These are phyloP conservation scores for Hypoxylon intermedium DNA, from an alignment of 495 filamentous ascomycete genomes.

Conservation along the genomic window DNA sequence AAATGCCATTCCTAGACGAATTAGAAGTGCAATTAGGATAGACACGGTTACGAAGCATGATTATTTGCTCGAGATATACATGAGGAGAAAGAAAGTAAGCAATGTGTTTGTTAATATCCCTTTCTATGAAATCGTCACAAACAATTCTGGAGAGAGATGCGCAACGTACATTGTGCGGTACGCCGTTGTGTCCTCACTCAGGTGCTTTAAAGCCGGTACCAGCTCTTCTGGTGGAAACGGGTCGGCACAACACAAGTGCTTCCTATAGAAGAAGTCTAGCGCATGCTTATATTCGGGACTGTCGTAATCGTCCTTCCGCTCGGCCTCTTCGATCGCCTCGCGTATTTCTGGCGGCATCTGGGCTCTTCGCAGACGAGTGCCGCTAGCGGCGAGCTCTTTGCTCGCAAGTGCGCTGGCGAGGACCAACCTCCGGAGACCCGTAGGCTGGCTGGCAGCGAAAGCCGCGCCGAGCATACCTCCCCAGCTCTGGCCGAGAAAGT, in stretches of 20 bases:
- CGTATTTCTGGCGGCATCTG: constrained; percentile 51
- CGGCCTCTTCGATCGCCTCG: constrained; percentile 38
- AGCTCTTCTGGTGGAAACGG: constrained; percentile 46
- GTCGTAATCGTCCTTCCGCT: constrained; percentile 52
- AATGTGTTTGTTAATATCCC: too few relatives aligned
- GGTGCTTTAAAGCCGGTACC: constrained; percentile 37
- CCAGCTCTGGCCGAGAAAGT: constrained; percentile 24
- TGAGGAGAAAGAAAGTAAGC: neutral
- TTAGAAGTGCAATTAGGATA: constrained; percentile 11
- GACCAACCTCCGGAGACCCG: constrained; percentile 51
- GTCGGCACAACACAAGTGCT: constrained; percentile 51
- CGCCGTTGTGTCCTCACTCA: constrained; percentile 51
- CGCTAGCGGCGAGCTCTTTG: constrained; percentile 41
- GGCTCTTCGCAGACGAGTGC: constrained; percentile 39
- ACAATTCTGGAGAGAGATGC: neutral
- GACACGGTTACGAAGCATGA: neutral
- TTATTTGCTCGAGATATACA: neutral
- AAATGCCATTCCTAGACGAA: constrained; percentile 48
- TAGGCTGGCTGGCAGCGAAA: constrained; percentile 44
- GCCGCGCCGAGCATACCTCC: constrained; percentile 15
- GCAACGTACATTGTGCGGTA: constrained; percentile 51
- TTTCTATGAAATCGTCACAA: too few relatives aligned
- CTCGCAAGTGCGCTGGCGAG: constrained; percentile 50
- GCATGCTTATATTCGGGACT: constrained; percentile 52
- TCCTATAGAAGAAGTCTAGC: constrained; percentile 44